Evolutionary conservation across 768 basidiomycete genomes (phyloP).

Genomic region (Ephemerocybe angulata): DNA sequence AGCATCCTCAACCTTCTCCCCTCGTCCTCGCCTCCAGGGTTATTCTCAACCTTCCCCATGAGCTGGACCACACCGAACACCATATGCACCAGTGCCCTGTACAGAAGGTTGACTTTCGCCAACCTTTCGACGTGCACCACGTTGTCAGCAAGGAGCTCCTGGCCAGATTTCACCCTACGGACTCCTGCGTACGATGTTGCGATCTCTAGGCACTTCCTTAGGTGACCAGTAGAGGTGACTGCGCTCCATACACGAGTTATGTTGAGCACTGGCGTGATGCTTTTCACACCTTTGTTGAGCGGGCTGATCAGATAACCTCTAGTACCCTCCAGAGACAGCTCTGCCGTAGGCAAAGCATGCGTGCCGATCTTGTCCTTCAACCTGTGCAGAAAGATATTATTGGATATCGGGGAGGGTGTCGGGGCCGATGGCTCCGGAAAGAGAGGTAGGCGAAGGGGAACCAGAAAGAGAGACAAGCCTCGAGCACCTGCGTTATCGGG

Average conservation of each 20-base stretch:
- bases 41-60: slow-evolving; percentile 58
- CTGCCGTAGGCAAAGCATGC: slow-evolving; percentile 69
- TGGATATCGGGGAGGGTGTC: slow-evolving; percentile 45
- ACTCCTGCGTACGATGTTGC: slow-evolving; percentile 62
- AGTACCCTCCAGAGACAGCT: slow-evolving; percentile 57
- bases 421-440: slow-evolving; percentile 39
- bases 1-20: slow-evolving; percentile 53
- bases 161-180: slow-evolving; percentile 52
- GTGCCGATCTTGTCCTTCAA: slow-evolving; percentile 81
- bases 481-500: slow-evolving; percentile 51
- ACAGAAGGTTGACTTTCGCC: slow-evolving; percentile 55
- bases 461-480: slow-evolving; percentile 69
- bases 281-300: slow-evolving; percentile 58
- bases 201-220: slow-evolving; percentile 63
- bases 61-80: slow-evolving; percentile 55
- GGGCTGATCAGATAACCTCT: slow-evolving; percentile 62
- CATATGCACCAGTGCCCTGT: slow-evolving; percentile 64
- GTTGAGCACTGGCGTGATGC: slow-evolving; percentile 68
- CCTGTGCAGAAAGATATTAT: slow-evolving; percentile 67
- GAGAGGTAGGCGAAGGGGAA: slow-evolving; percentile 61
- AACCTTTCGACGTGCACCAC: slow-evolving; percentile 65
- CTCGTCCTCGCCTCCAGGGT: slow-evolving; percentile 45
- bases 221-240: slow-evolving; percentile 47
- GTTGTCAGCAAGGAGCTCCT: slow-evolving; percentile 46
- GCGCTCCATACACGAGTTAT: slow-evolving; percentile 74